Evolutionary conservation across 2,329 filamentous ascomycete species (phyloP).

Genomic region (Colletotrichum musicola): DNA sequence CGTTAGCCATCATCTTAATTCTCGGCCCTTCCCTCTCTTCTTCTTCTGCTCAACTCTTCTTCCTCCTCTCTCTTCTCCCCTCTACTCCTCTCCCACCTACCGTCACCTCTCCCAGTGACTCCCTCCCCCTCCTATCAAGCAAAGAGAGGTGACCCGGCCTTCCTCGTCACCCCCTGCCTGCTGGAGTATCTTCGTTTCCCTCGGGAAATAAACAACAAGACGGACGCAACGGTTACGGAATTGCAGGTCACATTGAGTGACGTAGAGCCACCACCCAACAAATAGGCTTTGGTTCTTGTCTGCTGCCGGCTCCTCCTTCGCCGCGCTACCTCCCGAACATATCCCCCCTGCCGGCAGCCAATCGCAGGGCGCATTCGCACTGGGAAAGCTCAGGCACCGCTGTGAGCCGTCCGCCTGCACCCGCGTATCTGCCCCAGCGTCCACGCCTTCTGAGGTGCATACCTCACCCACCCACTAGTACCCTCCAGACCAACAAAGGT

Average conservation of each 20-base stretch:
- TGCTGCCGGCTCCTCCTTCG: too few relatives aligned
- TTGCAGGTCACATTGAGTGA: slow-evolving; percentile 1
- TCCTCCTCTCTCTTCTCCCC: slow-evolving; percentile 23
- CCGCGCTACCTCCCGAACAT: slow-evolving; percentile 15
- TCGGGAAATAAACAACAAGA: background rate
- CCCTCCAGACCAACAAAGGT: too few relatives aligned
- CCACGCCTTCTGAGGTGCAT: background rate
- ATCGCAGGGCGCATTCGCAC: slow-evolving; percentile 15
- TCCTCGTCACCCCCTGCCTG: too few relatives aligned
- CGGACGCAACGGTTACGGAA: background rate
- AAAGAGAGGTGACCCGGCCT: too few relatives aligned
- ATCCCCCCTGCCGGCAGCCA: slow-evolving; percentile 8
- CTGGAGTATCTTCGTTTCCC: too few relatives aligned
- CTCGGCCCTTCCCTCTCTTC: slow-evolving; percentile 21
- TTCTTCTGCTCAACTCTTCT: slow-evolving; percentile 28
- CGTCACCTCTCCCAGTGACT: background rate
- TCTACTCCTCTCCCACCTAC: slow-evolving; percentile 18
- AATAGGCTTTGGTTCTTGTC: background rate
- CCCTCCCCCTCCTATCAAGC: slow-evolving; percentile 3
- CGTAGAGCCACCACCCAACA: slow-evolving; percentile 13
- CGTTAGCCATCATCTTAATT: slow-evolving; percentile 23
- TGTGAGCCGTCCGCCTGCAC: background rate
- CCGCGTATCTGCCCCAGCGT: background rate
- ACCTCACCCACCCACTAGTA: too few relatives aligned
- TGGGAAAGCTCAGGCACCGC: slow-evolving; percentile 22